phyloP scores from a whole-genome alignment of 2,329 filamentous ascomycete genomes.

The Trichoderma citrinoviride region DNA sequence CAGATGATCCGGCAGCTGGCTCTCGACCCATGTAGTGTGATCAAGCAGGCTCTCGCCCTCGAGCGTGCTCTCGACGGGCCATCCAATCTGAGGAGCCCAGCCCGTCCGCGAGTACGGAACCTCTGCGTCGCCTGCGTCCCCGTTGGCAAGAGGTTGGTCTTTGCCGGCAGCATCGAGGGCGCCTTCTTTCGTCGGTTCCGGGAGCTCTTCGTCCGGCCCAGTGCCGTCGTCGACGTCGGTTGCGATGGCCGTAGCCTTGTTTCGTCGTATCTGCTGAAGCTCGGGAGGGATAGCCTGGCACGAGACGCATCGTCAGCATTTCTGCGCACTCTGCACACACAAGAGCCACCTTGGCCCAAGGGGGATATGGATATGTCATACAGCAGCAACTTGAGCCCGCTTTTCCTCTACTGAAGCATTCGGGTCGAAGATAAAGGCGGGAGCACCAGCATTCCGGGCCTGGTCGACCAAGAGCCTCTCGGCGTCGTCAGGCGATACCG shows the following conservation, averaged over 20 bases:
- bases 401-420: conserved; percentile 82
- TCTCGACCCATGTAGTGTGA: conserved; percentile 83
- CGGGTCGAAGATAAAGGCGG: conserved; percentile 84
- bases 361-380: conserved; percentile 43
- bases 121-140: conserved; percentile 53
- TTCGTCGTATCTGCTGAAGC: conserved; percentile 35
- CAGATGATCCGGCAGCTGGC: conserved; percentile 80
- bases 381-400: conserved; percentile 71
- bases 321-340: not conserved
- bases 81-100: conserved; percentile 85
- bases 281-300: conserved; percentile 40
- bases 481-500: conserved; percentile 66
- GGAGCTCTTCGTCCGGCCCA: conserved; percentile 71
- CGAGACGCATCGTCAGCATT: conserved; percentile 19
- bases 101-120: conserved; percentile 58
- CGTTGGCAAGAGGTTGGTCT: conserved; percentile 49
- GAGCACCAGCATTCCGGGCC: conserved; percentile 72
- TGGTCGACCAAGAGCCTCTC: conserved; percentile 73
- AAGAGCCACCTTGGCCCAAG: conserved; percentile 25
- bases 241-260: conserved; percentile 66
- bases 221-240: conserved; percentile 77
- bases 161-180: conserved; percentile 57
- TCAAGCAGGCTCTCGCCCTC: conserved; percentile 71
- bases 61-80: conserved; percentile 55
- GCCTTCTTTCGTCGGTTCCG: conserved; percentile 67